Base-by-base conservation (phyloP, 768 basidiomycete species). In the Phaeotremella skinneri region DNA sequence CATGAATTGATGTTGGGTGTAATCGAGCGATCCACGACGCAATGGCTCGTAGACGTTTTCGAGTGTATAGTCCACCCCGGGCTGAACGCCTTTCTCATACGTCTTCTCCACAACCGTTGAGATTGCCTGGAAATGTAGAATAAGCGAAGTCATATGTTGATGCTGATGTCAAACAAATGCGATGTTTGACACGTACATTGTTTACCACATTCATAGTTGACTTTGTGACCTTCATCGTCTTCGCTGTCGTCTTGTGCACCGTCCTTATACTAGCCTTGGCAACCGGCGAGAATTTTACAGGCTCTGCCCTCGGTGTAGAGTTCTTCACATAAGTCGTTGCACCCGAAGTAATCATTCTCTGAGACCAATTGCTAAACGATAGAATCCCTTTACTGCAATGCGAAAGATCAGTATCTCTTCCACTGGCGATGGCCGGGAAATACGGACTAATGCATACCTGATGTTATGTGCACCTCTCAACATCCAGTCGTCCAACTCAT, bases 401-500 rank as follows among this genome's bases (percentile, higher is more conserved):
- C 57, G 37, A 54, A 61, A 37, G 7, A 37, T 37, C 34, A 37
- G 34, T 37, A 37, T 7, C 13, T 45, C 6, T 45, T 45, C n/a
- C n/a, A n/a, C n/a, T n/a, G n/a, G n/a, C n/a, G n/a, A n/a, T n/a
- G n/a, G n/a, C n/a, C n/a, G n/a, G n/a, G n/a, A n/a, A n/a, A n/a
- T n/a, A n/a, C n/a, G n/a, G n/a, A n/a, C n/a, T n/a, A n/a, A n/a
- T n/a, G 74, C 81, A 42, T 72, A 86, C 87, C 86, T 87, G 57
- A 86, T 79, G 25, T 84, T 75, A 21, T 82, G 82, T 1, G 87
- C 85, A 21, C 84, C 81, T 64, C 78, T 78, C 52, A 82, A 76
- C 43, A 90, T 81, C 84, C 73, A 74, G 54, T 85, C 86, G 71
- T 88, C 85, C 71, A 83, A 81, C 63, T 89, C 83, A 25, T 86